Evolutionary conservation across 179 eudicot genomes (phyloP).

Genomic region (Amaranthus tricolor): DNA sequence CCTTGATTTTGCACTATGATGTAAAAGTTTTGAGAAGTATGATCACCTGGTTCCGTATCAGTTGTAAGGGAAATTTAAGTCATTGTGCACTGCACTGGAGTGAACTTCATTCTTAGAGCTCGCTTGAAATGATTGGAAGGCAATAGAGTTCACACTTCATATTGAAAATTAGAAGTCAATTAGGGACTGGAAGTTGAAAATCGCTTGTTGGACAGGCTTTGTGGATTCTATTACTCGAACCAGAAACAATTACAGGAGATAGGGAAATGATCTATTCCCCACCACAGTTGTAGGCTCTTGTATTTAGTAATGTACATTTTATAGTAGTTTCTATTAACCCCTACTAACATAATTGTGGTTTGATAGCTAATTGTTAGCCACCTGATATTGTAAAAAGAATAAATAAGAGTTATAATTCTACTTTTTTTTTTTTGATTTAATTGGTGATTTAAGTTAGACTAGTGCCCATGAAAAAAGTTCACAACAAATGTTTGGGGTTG

Average conservation of each 20-base stretch:
- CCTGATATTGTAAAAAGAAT: not conserved
- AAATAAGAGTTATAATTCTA: not conserved
- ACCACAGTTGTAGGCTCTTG: not conserved
- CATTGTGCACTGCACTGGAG: not conserved
- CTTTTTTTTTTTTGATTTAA: too few relatives aligned
- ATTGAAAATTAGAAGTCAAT: not conserved
- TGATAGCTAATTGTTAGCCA: too few relatives aligned
- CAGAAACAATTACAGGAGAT: too few relatives aligned
- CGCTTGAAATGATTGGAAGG: not conserved
- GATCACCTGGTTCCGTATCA: not conserved
- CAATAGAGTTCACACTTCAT: not conserved
- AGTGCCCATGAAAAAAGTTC: not conserved
- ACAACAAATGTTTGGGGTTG: too few relatives aligned
- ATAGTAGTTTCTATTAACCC: too few relatives aligned
- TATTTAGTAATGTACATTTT: not conserved
- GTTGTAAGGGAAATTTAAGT: not conserved
- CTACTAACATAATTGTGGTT: too few relatives aligned
- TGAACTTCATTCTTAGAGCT: not conserved
- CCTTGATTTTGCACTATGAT: too few relatives aligned
- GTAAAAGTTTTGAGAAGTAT: not conserved
- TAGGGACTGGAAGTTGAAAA: too few relatives aligned
- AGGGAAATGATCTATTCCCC: not conserved
- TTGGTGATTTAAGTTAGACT: too few relatives aligned
- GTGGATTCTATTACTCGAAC: too few relatives aligned
- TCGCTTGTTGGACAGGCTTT: too few relatives aligned